A percentile compares a stretch with the other conserved stretches of the same genome.
Conservation (phyloP, 176 grass and related monocot species). For the Elaeis guineensis region DNA sequence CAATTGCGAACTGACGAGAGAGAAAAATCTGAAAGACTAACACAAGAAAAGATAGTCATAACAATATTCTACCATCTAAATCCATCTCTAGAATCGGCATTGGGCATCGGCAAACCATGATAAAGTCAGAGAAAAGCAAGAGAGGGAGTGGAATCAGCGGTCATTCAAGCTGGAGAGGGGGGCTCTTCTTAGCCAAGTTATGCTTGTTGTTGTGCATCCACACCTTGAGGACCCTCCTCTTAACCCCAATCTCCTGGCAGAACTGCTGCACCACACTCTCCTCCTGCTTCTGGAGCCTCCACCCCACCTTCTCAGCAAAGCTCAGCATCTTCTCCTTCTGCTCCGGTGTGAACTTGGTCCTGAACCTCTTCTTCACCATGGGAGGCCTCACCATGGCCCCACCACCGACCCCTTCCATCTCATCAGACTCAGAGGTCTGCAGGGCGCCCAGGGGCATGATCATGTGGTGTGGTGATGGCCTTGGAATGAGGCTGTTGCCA, state of each 20-base stretch:
- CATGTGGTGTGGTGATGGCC: conserved; percentile 24
- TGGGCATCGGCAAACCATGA: not conserved
- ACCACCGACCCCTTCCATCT: conserved; percentile 35
- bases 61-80: not conserved
- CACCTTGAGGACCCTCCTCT: conserved; percentile 81
- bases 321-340: conserved; percentile 87
- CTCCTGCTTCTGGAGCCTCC: conserved; percentile 72
- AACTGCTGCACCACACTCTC: conserved; percentile 69
- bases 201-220: conserved; percentile 99
- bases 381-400: conserved; percentile 13
- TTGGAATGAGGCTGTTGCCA: conserved; percentile 29
- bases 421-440: conserved; percentile 87
- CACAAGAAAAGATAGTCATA: not conserved
- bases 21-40: not conserved
- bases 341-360: conserved; percentile 77
- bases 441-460: conserved; percentile 76
- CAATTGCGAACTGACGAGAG: not conserved
- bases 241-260: conserved; percentile 87
- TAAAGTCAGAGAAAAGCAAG: not conserved
- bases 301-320: conserved; percentile 73
- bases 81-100: not conserved
- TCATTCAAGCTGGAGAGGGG: conserved; percentile 2
- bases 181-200: conserved; percentile 49
- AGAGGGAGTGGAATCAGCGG: not conserved
- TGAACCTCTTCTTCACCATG: conserved; percentile 47